Conservation (phyloP, 2,329 filamentous ascomycete genomes). For the Fusarium globosum region DNA sequence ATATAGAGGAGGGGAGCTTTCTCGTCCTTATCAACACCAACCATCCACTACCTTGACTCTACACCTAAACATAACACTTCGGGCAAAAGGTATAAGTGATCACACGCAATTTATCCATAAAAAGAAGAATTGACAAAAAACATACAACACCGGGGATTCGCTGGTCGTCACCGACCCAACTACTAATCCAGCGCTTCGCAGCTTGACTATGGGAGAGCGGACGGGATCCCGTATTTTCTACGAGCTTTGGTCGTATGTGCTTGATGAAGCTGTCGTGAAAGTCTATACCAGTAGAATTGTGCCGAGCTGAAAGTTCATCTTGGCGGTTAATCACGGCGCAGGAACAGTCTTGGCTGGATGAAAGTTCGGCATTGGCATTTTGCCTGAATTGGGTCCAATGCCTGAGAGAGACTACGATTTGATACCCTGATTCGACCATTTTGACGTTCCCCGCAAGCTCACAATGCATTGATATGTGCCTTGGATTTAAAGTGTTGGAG, state of each 20-base stretch:
- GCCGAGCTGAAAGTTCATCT: not conserved
- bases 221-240: slow-evolving; percentile 4
- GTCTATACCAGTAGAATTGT: not conserved
- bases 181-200: not conserved
- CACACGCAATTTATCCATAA: not conserved
- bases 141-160: slow-evolving; percentile 3
- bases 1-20: not conserved
- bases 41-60: not conserved
- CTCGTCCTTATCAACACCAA: not conserved
- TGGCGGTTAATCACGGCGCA: not conserved
- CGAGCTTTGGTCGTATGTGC: slow-evolving; percentile 30
- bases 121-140: not conserved
- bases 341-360: not conserved
- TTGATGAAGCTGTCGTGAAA: accelerated
- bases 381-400: not conserved
- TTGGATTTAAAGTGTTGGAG: not conserved
- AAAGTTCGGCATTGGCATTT: not conserved
- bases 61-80: not conserved
- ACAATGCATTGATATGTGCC: not conserved
- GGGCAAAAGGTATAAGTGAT: not conserved
- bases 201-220: not conserved
- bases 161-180: not conserved
- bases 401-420: not conserved
- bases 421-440: not conserved
- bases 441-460: slow-evolving; percentile 9